Base-by-base conservation (phyloP, 2,329 filamentous ascomycete genomes). In the Colletotrichum orchidophilum region DNA sequence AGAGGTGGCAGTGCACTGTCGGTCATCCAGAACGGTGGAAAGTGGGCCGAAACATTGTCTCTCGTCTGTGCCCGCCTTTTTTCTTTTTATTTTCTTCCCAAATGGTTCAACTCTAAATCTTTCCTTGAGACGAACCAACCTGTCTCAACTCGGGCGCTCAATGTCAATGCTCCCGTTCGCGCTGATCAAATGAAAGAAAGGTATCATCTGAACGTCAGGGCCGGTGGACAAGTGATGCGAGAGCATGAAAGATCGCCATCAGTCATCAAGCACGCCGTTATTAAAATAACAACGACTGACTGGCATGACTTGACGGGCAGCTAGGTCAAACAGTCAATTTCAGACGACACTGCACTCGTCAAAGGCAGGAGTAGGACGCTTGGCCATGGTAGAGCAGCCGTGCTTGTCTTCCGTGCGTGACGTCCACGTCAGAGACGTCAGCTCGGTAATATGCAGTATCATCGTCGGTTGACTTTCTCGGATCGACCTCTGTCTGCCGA, bases 41-140 rank as follows among this genome's bases (percentile, higher is more conserved):
- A 49, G 35, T 31, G 57, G 57, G 39, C 5, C 27, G 21, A 7
- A 9, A 24, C 31, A 3, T 15, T 31, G 29, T 69, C 61, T 29
- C 42, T 59, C 61, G 53, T 49, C 54, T 69, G 24, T 65, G 57
- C 52, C 61, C 59, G 13, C n/a, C 42, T n/a, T 18, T 42, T 42
- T 24, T 33, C 42, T 55, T 33, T 42, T 9, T 15, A 3, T 18
- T 11, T 46, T 46, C 11, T 46, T 2, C 18, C 35, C 9, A n/a
- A n/a, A 7, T 18, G n/a, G 0, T 9, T 46, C 18, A 46, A 46
- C 39, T 9, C 21, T 46, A 46, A 46, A 46, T 46, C 15, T 46
- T 46, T 46, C 18, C 39, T 21, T 2, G n/a, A n/a, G 8, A 46
- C 39, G 39, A 46, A 15, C 39, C 18, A 21, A 46, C 2, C 18